These are phyloP conservation scores for Colletotrichum sp. DNA, from an alignment of 2,329 filamentous ascomycete species.

Conservation along the genomic window DNA sequence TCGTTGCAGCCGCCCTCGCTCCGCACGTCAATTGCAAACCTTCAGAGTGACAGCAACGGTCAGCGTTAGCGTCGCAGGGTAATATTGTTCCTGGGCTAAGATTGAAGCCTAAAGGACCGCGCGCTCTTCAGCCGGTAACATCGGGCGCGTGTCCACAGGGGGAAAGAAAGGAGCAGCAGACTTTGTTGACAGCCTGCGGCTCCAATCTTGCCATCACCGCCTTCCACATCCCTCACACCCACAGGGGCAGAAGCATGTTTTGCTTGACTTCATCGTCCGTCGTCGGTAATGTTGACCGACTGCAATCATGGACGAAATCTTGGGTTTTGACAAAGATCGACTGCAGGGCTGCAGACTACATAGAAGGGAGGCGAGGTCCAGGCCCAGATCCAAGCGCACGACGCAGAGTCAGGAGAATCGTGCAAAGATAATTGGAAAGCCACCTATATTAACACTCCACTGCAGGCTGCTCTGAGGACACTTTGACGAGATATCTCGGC, in stretches of 20 bases:
- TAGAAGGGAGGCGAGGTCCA: not conserved
- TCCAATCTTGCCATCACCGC: not conserved
- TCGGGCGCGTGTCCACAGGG: not conserved
- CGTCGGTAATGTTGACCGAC: not conserved
- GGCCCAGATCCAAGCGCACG: not conserved
- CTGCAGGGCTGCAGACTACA: not conserved
- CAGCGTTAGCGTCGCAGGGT: not conserved
- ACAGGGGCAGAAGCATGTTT: not conserved
- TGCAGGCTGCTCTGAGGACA: not conserved
- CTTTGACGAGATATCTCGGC: slow-evolving; percentile 12
- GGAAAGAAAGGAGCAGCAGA: not conserved
- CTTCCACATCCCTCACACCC: not conserved
- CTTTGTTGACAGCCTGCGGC: not conserved
- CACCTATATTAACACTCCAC: not conserved
- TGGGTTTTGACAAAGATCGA: not conserved
- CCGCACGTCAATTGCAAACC: slow-evolving; percentile 16
- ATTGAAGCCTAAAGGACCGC: not conserved
- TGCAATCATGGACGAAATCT: not conserved
- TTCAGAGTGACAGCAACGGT: slow-evolving; percentile 13
- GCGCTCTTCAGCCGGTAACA: not conserved
- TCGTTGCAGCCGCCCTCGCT: slow-evolving; percentile 3
- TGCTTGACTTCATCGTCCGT: not conserved
- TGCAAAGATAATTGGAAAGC: slow-evolving; percentile 2
- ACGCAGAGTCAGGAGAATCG: not conserved
- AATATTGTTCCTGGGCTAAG: not conserved